Evolutionary conservation across 1,139 yeast genomes (phyloP).

Genomic region (Sugiyamaella japonica): DNA sequence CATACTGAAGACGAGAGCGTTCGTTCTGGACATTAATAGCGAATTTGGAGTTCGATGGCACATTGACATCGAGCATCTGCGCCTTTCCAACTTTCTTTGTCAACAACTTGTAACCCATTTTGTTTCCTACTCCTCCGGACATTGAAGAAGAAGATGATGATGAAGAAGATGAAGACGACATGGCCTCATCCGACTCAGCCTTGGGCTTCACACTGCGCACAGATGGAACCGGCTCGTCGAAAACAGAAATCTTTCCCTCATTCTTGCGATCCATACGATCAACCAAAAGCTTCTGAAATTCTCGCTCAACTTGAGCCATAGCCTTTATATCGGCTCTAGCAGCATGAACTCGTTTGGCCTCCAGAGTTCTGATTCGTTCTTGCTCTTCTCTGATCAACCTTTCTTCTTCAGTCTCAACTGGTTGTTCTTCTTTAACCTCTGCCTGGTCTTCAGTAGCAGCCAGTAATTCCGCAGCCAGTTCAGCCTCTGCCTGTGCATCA

Average conservation of each 20-base stretch:
- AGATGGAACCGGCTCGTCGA: conserved; percentile 41
- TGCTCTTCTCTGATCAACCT: conserved; percentile 23
- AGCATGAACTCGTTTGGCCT: conserved; percentile 23
- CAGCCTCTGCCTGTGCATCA: conserved; percentile 10
- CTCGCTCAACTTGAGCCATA: conserved; percentile 39
- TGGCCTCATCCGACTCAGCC: background rate
- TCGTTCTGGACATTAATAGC: conserved; percentile 32
- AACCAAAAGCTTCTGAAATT: conserved; percentile 39
- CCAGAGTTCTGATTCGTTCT: conserved; percentile 19
- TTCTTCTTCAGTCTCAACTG: conserved; percentile 30
- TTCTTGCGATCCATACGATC: conserved; percentile 34
- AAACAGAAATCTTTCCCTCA: conserved; percentile 28
- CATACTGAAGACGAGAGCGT: conserved; percentile 28
- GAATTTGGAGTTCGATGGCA: conserved; percentile 35
- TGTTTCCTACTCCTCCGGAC: conserved; percentile 16
- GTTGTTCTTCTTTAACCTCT: conserved; percentile 31
- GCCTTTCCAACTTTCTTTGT: conserved; percentile 32
- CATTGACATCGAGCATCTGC: conserved; percentile 27
- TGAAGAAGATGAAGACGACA: conserved; percentile 8
- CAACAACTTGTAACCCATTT: conserved; percentile 24
- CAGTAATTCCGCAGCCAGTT: conserved; percentile 20
- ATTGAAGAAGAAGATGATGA: conserved; percentile 14
- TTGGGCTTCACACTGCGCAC: background rate
- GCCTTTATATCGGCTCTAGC: conserved; percentile 32
- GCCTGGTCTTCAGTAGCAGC: conserved; percentile 20